Evolutionary conservation across 2,329 filamentous ascomycete species (phyloP), one percentile per base, ranked within the genome.

Genomic region (Tolypocladium endophyticum): DNA sequence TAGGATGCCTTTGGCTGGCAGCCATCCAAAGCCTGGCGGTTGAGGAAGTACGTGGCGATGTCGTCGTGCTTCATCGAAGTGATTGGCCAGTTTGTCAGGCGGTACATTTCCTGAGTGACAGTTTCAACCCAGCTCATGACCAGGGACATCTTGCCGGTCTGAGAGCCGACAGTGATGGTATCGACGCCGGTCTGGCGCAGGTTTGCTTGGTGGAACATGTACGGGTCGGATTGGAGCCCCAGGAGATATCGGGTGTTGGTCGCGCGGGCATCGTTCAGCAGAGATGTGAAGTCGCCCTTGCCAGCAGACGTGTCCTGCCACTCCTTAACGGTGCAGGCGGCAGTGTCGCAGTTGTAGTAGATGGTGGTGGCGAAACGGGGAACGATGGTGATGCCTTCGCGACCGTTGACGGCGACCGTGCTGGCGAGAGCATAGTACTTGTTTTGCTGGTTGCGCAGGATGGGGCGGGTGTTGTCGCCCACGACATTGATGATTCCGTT

Each of bases 141-240:
- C 23, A 85, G 76, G 1, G 81, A 82, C 60, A 79, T 73, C 62
- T 78, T 72, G 3, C 71, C 75, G 1, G 71, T 69, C 18, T 77
- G 71, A 20, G 76, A 74, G 60, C 82, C 82, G 56, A 84, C 72
- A 12, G 75, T 79, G 55, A 78, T 77, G 3, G 70, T 66, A 2
- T 71, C 69, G 57, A 78, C 75, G 58, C 81, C 82, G 3, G 72
- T 72, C 53, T 80, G 77, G 59, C 82, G 79, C 61, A 83, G 66
- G 67, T 87, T 87, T 60, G 82, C 82, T 71, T 87, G 83, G 69
- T 87, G 84, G 75, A 87, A 85, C 82, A 85, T 85, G 57, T 63
- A 84, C 35, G 76, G 72, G 56, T 83, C 82, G 63, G 78, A 79
- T 62, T 79, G 78, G 7, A 87, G 74, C 16, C 77, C 79, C 43